A percentile compares a stretch with the other conserved stretches of the same genome.
phyloP scores from a whole-genome alignment of 2,329 filamentous ascomycete species.

The Pseudopithomyces maydicus region DNA sequence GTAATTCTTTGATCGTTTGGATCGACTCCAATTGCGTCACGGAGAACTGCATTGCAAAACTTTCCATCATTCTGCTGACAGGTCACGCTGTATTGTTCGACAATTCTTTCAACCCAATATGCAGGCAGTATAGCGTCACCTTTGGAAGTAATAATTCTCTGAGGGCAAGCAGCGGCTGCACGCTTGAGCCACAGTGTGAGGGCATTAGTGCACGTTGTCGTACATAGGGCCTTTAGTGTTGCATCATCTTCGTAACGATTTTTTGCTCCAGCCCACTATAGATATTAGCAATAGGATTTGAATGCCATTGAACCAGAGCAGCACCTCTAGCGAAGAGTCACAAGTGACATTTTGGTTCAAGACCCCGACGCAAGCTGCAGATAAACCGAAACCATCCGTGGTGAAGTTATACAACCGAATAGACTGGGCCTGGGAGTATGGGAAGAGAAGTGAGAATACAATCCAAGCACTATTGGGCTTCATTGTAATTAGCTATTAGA shows the following conservation, averaged over 20 bases:
- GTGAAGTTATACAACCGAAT: background rate
- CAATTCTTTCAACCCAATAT: background rate
- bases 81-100: background rate
- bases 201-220: background rate
- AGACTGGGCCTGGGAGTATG: background rate
- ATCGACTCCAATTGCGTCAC: background rate
- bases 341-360: background rate
- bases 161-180: background rate
- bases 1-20: background rate
- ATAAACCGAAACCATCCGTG: background rate
- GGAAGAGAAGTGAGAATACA: background rate
- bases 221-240: background rate
- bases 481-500: too few species aligned
- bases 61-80: background rate
- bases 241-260: background rate
- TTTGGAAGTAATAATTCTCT: background rate
- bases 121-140: background rate
- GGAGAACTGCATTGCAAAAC: background rate
- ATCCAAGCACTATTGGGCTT: too few species aligned
- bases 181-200: background rate
- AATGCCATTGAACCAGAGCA: background rate
- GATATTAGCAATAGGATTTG: background rate
- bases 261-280: background rate
- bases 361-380: background rate
- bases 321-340: background rate